These are phyloP conservation scores for Herpetospermum pedunculosum DNA, from an alignment of 306 rosid species.

Conservation along the genomic window DNA sequence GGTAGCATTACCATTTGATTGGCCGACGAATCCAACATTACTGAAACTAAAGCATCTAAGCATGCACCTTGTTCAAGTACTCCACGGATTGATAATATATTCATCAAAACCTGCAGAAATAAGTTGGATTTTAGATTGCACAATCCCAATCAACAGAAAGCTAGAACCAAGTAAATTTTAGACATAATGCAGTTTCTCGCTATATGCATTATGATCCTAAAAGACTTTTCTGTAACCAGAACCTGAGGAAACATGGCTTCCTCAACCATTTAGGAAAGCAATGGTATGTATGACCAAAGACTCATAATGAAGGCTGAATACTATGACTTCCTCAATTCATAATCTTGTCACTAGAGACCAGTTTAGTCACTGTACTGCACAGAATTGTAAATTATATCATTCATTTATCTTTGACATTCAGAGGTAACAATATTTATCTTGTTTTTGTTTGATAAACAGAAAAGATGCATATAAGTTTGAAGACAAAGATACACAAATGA, in stretches of 20 bases:
- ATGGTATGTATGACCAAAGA: not conserved
- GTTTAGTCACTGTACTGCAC: not conserved
- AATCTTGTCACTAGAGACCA: not conserved
- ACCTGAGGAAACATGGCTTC: not conserved
- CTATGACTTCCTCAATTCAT: not conserved
- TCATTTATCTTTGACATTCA: not conserved
- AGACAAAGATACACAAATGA: not conserved
- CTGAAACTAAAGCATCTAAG: slow-evolving; percentile 72
- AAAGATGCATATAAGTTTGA: not conserved
- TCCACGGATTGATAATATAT: slow-evolving; percentile 64
- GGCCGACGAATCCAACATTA: slow-evolving; percentile 79
- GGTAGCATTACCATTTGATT: slow-evolving; percentile 67
- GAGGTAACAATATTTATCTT: not conserved
- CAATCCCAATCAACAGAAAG: not conserved
- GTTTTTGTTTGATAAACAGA: not conserved
- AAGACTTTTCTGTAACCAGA: not conserved
- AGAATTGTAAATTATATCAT: not conserved
- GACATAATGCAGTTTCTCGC: not conserved
- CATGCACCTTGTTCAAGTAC: slow-evolving; percentile 82
- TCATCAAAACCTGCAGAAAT: slow-evolving; percentile 64
- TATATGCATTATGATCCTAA: not conserved
- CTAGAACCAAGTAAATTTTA: slow-evolving; percentile 2
- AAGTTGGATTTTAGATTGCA: slow-evolving; percentile 4
- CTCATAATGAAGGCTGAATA: slow-evolving; percentile 4
- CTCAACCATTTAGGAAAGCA: not conserved